Evolutionary conservation across 352 stramenopile species (phyloP), one percentile per base, ranked within the genome.

Genomic region (Pythium dissimile): DNA sequence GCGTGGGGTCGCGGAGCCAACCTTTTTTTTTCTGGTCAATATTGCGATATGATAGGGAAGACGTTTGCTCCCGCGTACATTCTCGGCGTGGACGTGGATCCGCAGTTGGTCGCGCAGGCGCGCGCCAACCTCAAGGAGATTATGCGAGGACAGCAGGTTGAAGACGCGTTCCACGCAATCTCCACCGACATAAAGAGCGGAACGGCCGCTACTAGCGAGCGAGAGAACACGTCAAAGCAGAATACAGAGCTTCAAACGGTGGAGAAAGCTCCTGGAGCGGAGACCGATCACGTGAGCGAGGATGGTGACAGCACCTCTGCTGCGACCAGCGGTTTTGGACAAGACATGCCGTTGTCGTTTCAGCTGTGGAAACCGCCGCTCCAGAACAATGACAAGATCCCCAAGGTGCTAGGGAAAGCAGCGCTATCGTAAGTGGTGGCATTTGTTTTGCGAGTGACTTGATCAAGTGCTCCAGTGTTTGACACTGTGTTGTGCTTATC

Each of bases 51-150:
- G n/a, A 3, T 54, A 3, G 42, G 42, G 1, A 54, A 15, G 16
- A 50, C 50, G 13, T 72, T 89, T 56, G 66, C 61, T 13, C 82
- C 82, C 12, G 62, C 62, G 37, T 86, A 79, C 53, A 43, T 94
- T 27, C 57, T 93, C 16, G 85, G 83, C 1, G 57, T 94, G 20
- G 85, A 94, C 58, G 71, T 87, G 43, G 85, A 94, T 58, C 65
- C 77, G 5, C 63, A 85, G 52, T 59, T 94, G 27, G 62, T 94
- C 54, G 77, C 73, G 5, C 60, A 62, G 30, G 85, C 85, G 9
- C 73, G 80, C 63, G 66, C 55, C 32, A 67, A 84, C n/a, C 31
- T 92, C 23, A 85, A 84, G 52, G 73, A 90, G 28, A 66, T 85
- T 44, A 62, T 90, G 52, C 72, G 83, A 20, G 73, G 87, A 39